Evolutionary conservation across 2,329 filamentous ascomycete genomes (phyloP).

Genomic region (Fonsecaea pedrosoi): DNA sequence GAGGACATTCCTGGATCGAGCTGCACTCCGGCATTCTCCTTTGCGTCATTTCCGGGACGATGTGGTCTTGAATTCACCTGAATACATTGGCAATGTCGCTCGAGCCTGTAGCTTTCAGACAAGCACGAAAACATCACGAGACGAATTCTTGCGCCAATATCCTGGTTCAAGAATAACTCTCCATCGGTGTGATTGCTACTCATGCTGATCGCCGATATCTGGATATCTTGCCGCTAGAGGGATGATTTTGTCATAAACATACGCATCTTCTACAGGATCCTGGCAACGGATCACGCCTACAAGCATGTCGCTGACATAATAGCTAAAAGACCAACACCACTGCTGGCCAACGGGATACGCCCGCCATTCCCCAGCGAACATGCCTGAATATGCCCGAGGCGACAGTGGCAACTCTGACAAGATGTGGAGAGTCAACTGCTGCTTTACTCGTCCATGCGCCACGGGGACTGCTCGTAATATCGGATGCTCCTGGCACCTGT

Average conservation of each 20-base stretch:
- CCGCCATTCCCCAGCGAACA: neutral
- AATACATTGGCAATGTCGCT: neutral
- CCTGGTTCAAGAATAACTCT: neutral
- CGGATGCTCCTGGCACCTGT: neutral
- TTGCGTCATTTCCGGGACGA: neutral
- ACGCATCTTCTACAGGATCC: neutral
- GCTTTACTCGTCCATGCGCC: neutral
- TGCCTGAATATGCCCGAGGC: constrained; percentile 10
- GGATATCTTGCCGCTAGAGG: neutral
- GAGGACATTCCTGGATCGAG: neutral
- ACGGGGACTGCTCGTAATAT: constrained; percentile 5
- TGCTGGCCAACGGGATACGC: neutral
- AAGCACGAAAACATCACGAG: neutral
- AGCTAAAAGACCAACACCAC: neutral
- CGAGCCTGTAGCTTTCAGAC: neutral
- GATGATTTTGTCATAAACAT: constrained; percentile 2
- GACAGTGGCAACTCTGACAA: constrained; percentile 6
- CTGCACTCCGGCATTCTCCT: neutral
- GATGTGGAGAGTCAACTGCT: neutral
- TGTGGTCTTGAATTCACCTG: neutral
- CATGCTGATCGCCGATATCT: neutral
- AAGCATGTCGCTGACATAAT: constrained; percentile 10
- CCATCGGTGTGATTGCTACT: neutral
- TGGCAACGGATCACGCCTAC: neutral
- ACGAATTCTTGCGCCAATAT: neutral